Conservation (phyloP, 2,329 filamentous ascomycete genomes). For the Hortaea sp. region DNA sequence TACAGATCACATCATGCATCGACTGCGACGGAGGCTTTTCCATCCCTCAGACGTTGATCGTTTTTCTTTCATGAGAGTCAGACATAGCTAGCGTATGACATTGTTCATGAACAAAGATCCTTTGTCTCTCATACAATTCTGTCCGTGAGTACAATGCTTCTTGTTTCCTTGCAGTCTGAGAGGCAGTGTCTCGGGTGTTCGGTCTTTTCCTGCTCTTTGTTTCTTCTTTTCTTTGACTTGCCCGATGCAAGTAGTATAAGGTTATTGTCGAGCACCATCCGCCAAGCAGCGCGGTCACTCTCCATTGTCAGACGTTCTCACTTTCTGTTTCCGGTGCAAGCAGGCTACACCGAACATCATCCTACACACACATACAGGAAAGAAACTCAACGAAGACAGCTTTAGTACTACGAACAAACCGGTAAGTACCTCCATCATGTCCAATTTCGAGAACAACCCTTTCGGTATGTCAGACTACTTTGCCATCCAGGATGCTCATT, state of each 20-base stretch:
- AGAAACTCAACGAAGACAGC: neutral
- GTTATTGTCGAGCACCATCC: neutral
- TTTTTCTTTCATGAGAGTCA: neutral
- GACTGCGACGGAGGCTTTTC: neutral
- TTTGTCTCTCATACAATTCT: neutral
- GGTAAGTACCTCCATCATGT: neutral
- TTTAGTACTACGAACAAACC: neutral
- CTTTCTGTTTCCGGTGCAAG: conserved; percentile 4
- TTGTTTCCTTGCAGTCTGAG: neutral
- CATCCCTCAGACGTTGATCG: neutral
- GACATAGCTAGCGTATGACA: conserved; percentile 4
- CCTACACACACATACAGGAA: neutral
- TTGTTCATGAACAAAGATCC: conserved; percentile 5
- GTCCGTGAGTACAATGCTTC: neutral
- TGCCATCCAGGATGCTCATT: neutral
- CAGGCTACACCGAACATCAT: conserved; percentile 2
- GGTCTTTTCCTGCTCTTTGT: neutral
- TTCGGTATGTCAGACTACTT: neutral
- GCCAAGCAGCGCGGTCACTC: no score
- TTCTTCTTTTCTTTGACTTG: neutral
- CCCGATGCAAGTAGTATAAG: neutral
- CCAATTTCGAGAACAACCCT: conserved; percentile 1
- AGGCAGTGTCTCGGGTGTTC: neutral
- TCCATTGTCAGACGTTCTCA: neutral
- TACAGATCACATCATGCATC: neutral